Evolutionary conservation across 1,284 basidiomycete genomes (phyloP).

Genomic region (Cystobasidium pallidum): DNA sequence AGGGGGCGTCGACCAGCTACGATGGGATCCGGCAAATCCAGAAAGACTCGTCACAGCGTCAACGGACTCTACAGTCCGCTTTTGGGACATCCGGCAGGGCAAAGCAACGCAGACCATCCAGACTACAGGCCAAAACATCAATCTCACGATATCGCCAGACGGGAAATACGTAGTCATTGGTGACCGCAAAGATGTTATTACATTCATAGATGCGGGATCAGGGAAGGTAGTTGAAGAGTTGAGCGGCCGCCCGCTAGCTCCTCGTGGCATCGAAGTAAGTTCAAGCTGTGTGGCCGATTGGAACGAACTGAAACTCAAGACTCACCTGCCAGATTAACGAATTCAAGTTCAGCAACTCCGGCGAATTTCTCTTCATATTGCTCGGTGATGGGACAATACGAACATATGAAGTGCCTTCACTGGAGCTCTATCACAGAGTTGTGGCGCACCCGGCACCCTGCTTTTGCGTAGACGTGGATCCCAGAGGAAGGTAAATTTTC

Average conservation of each 20-base stretch:
- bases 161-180: slow-evolving; percentile 37
- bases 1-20: slow-evolving; percentile 34
- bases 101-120: slow-evolving; percentile 38
- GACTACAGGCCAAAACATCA: slow-evolving; percentile 40
- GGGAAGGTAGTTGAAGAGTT: slow-evolving; percentile 44
- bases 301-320: neutral
- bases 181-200: slow-evolving; percentile 41
- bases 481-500: slow-evolving; percentile 39
- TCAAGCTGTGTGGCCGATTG: neutral
- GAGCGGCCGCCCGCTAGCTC: slow-evolving; percentile 9
- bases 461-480: slow-evolving; percentile 44
- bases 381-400: slow-evolving; percentile 37
- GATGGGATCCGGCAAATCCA: slow-evolving; percentile 44
- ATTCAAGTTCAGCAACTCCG: slow-evolving; percentile 44
- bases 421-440: slow-evolving; percentile 32
- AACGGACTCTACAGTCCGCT: slow-evolving; percentile 40
- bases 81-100: slow-evolving; percentile 46
- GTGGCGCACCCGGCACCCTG: slow-evolving; percentile 45
- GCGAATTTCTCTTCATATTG: slow-evolving; percentile 40
- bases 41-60: slow-evolving; percentile 42
- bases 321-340: slow-evolving; percentile 38
- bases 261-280: slow-evolving; percentile 27
- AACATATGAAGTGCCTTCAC: slow-evolving; percentile 29
- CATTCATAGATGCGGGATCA: slow-evolving; percentile 35
- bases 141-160: slow-evolving; percentile 41